These are phyloP conservation scores for Dichomitus squalens DNA, from an alignment of 1,284 basidiomycete species.

Conservation along the genomic window DNA sequence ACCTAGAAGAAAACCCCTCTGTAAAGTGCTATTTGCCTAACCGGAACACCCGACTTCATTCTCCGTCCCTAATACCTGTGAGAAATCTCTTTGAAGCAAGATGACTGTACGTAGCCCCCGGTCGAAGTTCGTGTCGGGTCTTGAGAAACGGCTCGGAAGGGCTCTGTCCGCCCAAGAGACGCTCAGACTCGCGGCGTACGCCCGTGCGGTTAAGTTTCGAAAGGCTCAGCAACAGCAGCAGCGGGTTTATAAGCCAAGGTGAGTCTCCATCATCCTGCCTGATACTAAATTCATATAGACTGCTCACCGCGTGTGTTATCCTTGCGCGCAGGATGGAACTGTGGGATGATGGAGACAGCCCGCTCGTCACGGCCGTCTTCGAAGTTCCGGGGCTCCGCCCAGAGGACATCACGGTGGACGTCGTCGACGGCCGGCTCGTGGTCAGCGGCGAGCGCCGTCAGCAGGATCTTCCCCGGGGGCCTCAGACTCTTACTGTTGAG, in stretches of 20 bases:
- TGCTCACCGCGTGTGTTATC: background rate
- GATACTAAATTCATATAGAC: background rate
- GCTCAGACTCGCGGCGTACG: conserved; percentile 8
- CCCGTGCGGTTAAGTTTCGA: conserved; percentile 9
- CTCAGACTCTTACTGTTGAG: background rate
- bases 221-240: conserved; percentile 12
- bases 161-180: conserved; percentile 13
- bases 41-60: background rate
- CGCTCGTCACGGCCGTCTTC: conserved; percentile 48
- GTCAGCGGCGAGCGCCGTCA: conserved; percentile 49
- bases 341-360: conserved; percentile 46
- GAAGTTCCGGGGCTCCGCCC: conserved; percentile 59
- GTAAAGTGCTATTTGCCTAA: background rate
- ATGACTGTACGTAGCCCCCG: conserved; percentile 14
- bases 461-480: conserved; percentile 15
- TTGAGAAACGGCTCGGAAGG: conserved; percentile 19
- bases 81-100: background rate
- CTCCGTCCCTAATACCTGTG: background rate
- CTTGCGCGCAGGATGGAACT: conserved; percentile 47
- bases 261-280: background rate
- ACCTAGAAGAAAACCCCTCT: background rate
- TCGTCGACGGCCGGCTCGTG: conserved; percentile 47
- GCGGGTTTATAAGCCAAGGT: conserved; percentile 23
- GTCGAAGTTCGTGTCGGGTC: conserved; percentile 3
- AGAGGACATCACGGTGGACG: conserved; percentile 45